Evolutionary conservation across 106 monocot genomes (phyloP), one percentile per base, ranked within the genome.

Genomic region (Dioscorea dumetorum): DNA sequence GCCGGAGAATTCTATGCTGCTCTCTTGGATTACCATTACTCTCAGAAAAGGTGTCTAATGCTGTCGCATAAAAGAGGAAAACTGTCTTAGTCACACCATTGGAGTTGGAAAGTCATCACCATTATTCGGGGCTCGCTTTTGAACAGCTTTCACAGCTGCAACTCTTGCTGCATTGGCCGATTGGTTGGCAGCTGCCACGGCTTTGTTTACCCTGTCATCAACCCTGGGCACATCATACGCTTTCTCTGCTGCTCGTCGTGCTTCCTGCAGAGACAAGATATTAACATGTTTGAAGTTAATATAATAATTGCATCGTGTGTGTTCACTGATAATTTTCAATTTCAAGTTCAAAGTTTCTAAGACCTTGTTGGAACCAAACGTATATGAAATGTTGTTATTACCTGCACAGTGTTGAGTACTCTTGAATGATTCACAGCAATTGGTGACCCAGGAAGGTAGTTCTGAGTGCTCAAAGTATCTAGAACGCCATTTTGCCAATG

Each of bases 391-490:
- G 60, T 4, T 72, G 32, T 31, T 1, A 8, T 22, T 84, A 84
- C 94, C 94, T 90, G 94, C 66, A 94, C 87, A n/a, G 90, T 77
- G 78, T 90, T 90, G 23, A 90, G 84, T 28, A 94, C 90, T 78
- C 80, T 94, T 8, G 94, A 90, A 80, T 90, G 80, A 68, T 90
- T 80, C 5, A 87, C 84, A 56, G 84, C 90, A 68, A 90, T 35
- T 10, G 84, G 82, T 48, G 94, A 90, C 11, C 78, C 86, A 62
- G 74, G 76, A 54, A 76, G 59, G 49, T 41, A 67, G 68, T 59
- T 90, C 51, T 87, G 84, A 21, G 94, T 87, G 58, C 90, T 94
- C 54, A 79, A 48, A 33, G 62, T 84, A 52, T 82, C 73, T 35
- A 88, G 78, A 10, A 79, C 66, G n/a, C 84, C 88, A 71, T 82